Evolutionary conservation across 208 protist genomes (phyloP).

Genomic region (Trypanosoma rangeli): DNA sequence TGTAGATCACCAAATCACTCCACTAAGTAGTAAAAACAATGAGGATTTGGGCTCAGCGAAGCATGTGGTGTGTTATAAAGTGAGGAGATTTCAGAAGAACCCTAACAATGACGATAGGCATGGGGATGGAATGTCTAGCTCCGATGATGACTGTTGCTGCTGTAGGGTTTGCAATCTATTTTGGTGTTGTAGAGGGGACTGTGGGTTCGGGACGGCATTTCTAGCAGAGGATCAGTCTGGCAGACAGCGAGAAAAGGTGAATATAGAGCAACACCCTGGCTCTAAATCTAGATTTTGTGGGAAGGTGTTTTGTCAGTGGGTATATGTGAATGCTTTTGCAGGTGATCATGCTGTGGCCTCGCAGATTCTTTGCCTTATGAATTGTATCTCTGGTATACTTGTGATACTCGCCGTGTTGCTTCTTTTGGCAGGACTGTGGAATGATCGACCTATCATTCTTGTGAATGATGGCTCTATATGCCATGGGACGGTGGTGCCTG

Average conservation of each 20-base stretch:
- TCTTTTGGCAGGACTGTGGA: conserved; percentile 13
- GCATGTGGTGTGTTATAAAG: background rate
- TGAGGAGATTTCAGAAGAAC: background rate
- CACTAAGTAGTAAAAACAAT: background rate
- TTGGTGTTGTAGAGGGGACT: background rate
- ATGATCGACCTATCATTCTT: background rate
- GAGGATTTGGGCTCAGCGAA: background rate
- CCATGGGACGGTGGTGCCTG: conserved; percentile 29
- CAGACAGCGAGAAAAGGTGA: background rate
- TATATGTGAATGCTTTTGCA: conserved; percentile 35
- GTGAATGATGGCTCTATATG: conserved; percentile 49
- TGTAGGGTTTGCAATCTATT: conserved; percentile 9
- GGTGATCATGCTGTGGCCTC: conserved; percentile 25
- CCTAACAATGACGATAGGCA: conserved; percentile 9
- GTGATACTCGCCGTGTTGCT: conserved; percentile 20
- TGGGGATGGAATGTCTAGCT: conserved; percentile 2
- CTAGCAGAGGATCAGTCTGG: background rate
- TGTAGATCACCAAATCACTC: background rate
- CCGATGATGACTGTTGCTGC: conserved; percentile 17
- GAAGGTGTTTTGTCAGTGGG: conserved; percentile 8
- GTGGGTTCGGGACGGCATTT: background rate
- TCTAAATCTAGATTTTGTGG: background rate
- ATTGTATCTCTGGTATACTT: conserved; percentile 30
- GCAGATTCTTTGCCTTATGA: conserved; percentile 36
- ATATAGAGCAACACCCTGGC: background rate